Base-by-base conservation (phyloP, 2,329 filamentous ascomycete species). In the Blastomyces silverae region DNA sequence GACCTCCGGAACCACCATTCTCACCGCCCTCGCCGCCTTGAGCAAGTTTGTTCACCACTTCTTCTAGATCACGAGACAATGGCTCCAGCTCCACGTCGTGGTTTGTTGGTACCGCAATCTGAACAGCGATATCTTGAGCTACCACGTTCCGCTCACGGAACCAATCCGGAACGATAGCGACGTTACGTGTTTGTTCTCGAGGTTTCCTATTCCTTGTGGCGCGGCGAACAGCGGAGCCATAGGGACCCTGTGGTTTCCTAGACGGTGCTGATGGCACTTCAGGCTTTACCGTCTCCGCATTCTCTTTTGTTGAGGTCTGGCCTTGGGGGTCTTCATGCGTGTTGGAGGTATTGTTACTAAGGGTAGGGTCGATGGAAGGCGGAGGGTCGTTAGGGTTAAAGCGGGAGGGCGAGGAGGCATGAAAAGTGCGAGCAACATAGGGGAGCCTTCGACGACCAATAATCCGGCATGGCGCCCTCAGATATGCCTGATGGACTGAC, bases 191-290 rank as follows among this genome's bases (percentile, higher is more conserved):
- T 46, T 58, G 65, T 42, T 74, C 70, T 25, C 67, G 61, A 1
- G 67, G 61, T 65, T 71, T 74, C 58, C 69, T 71, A 60, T 76
- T 78, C 59, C 76, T 74, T 71, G 76, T 73, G 15, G 67, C 73
- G 61, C 77, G 72, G 42, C 77, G 76, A 50, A 77, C 64, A 7
- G 73, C 76, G 53, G 77, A 78, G 1, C 77, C 77, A 68, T 79
- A 79, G 5, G 75, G 75, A 31, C 70, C 70, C 17, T 70, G 64
- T 11, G 71, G 70, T 20, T 71, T 71, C 44, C 69, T 71, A 48
- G 59, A 68, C 1, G 69, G 39, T 46, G 67, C 70, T 20, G 70
- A 67, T 57, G 65, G 11, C 2, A 68, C 37, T 25, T 70, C 31
- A 46, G 57, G 20, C 20, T 66, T 65, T 50, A 34, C 59, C 1